Conservation (phyloP, 225 moss, liverwort and hornwort species). For the Climacium dendroides region DNA sequence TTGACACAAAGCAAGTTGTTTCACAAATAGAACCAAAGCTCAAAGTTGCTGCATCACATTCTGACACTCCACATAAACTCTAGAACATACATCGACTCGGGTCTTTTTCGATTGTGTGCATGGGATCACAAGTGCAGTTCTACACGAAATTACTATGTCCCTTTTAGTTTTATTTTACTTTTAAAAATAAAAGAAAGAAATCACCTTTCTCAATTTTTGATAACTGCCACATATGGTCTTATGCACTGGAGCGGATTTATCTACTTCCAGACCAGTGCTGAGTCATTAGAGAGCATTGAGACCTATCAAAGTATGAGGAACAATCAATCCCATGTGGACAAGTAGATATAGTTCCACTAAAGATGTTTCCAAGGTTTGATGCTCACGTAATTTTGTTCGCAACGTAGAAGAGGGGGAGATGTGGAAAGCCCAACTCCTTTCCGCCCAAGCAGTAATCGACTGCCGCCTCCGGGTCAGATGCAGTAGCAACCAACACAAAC, state of each 20-base stretch:
- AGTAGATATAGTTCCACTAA: neutral
- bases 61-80: neutral
- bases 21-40: neutral
- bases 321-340: neutral
- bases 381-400: slow-evolving; percentile 76
- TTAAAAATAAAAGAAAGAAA: neutral
- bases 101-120: neutral
- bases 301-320: neutral
- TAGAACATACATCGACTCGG: neutral
- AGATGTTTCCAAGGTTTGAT: neutral
- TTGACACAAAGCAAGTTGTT: neutral
- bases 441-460: slow-evolving; percentile 27
- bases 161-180: neutral
- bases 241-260: neutral
- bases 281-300: neutral
- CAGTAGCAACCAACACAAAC: slow-evolving; percentile 96
- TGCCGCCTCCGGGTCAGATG: slow-evolving; percentile 73
- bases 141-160: neutral
- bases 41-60: neutral
- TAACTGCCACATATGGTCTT: neutral
- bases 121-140: neutral
- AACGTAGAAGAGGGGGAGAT: slow-evolving; percentile 74
- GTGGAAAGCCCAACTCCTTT: slow-evolving; percentile 23
- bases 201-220: neutral
- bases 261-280: neutral